Base-by-base conservation (phyloP, 331 rosid species). In the Malus hybrid region DNA sequence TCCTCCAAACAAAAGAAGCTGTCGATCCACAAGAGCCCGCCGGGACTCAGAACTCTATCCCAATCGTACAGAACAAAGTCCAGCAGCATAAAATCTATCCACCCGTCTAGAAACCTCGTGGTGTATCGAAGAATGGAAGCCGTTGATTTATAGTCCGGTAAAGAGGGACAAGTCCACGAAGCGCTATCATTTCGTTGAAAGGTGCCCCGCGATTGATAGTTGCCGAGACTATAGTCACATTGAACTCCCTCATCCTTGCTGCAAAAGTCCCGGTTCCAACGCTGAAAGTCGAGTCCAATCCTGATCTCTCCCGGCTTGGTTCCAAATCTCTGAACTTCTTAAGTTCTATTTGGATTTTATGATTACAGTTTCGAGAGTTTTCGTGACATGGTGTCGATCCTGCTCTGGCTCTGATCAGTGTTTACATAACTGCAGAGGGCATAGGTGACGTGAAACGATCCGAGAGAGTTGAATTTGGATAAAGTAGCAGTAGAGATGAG, bases 221-320 rank as follows among this genome's bases (percentile, higher is more conserved):
- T 26, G 89, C 92, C 46, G 91, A 87, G 73, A 91, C 87, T 65
- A 91, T 32, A 14, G 94, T 91, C 73, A 89, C 88, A 81, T 91
- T 82, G 77, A 84, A 75, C 55, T 91, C 92, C 62, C 79, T 87
- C 92, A 88, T 89, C 58, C 92, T 86, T 6, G 92, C 92, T 28
- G 94, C 94, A 79, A 89, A 89, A 73, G 89, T 91, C 36, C 97
- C 94, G 0, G 97, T 91, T 73, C 97, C 97, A 12, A 91, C 85
- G 28, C 97, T 86, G 48, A 76, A 89, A 89, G 62, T 91, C 94
- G 78, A 89, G 78, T 18, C 94, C 93, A 39, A 89, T 86, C 79
- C 92, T 79, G 44, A 91, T 78, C 87, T 86, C 94, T 16, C 85
- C 89, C 6, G 85, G 82, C 82, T 87, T 87, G 60, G 39, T 29